These are phyloP conservation scores for Inga laurina DNA, from an alignment of 306 rosid species.

Conservation along the genomic window DNA sequence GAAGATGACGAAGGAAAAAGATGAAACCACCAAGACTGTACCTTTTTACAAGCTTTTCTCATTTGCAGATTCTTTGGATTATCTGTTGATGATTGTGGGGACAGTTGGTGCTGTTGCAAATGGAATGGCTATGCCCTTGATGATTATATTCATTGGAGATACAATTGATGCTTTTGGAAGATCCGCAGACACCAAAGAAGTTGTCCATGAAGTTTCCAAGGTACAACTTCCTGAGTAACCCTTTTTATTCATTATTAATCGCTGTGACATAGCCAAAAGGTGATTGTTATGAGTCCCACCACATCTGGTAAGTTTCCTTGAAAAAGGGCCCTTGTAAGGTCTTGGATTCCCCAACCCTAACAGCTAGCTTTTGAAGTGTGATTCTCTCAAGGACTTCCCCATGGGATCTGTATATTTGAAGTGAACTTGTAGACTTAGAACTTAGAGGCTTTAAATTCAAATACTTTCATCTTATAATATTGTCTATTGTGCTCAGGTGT, in stretches of 20 bases:
- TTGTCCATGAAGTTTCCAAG: conserved; percentile 65
- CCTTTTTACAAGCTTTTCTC: conserved; percentile 81
- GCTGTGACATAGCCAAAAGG: not conserved
- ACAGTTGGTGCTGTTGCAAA: conserved; percentile 60
- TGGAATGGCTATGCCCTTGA: conserved; percentile 63
- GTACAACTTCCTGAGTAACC: conserved; percentile 15
- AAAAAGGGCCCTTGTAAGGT: no score
- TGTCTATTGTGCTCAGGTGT: conserved; percentile 46
- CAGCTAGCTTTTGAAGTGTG: no score
- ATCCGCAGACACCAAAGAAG: conserved; percentile 23
- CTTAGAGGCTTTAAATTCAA: conserved; percentile 3
- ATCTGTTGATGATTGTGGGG: conserved; percentile 65
- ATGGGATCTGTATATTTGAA: not conserved
- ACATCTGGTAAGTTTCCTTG: no score
- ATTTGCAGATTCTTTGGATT: conserved; percentile 72
- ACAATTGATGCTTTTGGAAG: conserved; percentile 73
- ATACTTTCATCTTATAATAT: not conserved
- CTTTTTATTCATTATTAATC: not conserved
- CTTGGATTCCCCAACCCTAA: no score
- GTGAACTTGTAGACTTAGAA: not conserved
- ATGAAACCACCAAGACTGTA: conserved; percentile 44
- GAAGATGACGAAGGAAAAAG: conserved; percentile 37
- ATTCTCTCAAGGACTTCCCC: no score
- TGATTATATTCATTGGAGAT: conserved; percentile 65
- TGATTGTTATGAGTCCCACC: no score